A percentile compares a stretch with the other conserved stretches of the same genome.
phyloP scores from a whole-genome alignment of 768 basidiomycete genomes.

The Lactifluus pinguis region DNA sequence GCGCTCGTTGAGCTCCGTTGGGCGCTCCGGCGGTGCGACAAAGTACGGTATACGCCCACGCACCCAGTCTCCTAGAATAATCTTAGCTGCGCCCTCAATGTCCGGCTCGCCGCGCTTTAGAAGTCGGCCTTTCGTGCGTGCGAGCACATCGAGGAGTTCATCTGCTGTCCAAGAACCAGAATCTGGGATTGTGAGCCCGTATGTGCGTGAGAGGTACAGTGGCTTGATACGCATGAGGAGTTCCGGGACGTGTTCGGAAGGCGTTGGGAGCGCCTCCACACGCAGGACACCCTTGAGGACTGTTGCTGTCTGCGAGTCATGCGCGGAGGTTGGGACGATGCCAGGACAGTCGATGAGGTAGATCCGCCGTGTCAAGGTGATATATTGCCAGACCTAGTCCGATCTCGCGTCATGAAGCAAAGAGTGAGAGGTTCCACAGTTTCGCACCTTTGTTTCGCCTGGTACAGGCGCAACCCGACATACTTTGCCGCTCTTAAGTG shows the following conservation, averaged over 20 bases:
- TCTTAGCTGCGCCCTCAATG: constrained; percentile 85
- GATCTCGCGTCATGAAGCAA: not conserved
- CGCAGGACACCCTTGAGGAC: constrained; percentile 96
- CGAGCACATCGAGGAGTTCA: constrained; percentile 74
- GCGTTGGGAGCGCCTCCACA: constrained; percentile 87
- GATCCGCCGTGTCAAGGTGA: constrained; percentile 90
- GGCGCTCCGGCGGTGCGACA: constrained; percentile 79
- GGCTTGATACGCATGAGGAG: constrained; percentile 90
- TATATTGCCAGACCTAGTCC: constrained; percentile 90
- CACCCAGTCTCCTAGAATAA: constrained; percentile 94
- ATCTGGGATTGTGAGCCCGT: constrained; percentile 57
- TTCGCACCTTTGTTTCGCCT: constrained; percentile 80
- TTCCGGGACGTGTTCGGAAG: constrained; percentile 84
- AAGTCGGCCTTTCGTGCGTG: constrained; percentile 84
- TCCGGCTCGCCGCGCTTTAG: constrained; percentile 95
- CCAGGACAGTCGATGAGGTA: constrained; percentile 99
- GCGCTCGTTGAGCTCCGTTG: constrained; percentile 56
- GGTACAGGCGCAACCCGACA: constrained; percentile 95
- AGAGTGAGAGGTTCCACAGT: not conserved
- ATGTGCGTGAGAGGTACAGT: constrained; percentile 81
- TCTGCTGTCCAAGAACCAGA: constrained; percentile 60
- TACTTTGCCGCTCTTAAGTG: constrained; percentile 95
- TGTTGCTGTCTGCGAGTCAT: constrained; percentile 82
- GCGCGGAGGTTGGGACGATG: constrained; percentile 88
- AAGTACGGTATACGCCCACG: constrained; percentile 96